phyloP scores from a whole-genome alignment of 1,284 basidiomycete genomes.

The Ustilago tritici region DNA sequence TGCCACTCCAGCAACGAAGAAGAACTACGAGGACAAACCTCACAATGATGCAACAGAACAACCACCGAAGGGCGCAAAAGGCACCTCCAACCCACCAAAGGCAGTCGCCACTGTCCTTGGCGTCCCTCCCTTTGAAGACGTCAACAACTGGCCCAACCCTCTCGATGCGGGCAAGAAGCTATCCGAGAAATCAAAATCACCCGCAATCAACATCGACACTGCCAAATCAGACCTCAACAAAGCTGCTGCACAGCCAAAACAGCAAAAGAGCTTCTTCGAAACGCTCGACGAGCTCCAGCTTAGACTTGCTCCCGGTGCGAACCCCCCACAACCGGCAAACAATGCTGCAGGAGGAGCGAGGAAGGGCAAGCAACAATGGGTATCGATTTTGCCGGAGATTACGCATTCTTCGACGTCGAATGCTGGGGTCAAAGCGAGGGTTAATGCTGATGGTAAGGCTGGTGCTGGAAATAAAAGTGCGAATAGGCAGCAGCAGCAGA shows the following conservation, averaged over 20 bases:
- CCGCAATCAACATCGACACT: not conserved
- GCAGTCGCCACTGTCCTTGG: not conserved
- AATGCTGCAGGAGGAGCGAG: constrained; percentile 18
- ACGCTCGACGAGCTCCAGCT: constrained; percentile 51
- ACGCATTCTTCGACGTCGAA: constrained; percentile 28
- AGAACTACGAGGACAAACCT: constrained; percentile 8
- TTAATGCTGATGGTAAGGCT: constrained; percentile 11
- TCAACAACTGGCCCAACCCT: constrained; percentile 49
- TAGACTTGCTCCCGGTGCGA: constrained; percentile 28
- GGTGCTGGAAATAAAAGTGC: constrained; percentile 9
- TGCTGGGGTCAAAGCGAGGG: constrained; percentile 8
- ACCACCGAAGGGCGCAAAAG: constrained; percentile 20
- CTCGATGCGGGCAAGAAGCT: constrained; percentile 47
- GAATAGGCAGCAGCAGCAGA: constrained; percentile 23
- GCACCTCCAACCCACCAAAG: not conserved
- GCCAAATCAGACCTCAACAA: not conserved
- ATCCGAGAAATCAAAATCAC: constrained; percentile 15
- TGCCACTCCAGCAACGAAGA: constrained; percentile 9
- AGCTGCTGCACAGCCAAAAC: constrained; percentile 1
- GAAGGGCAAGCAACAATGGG: constrained; percentile 59
- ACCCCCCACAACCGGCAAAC: constrained; percentile 8
- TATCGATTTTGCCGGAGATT: constrained; percentile 55
- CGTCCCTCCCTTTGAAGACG: constrained; percentile 42
- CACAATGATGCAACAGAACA: not conserved
- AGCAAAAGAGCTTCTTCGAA: constrained; percentile 38